A percentile compares a stretch with the other conserved stretches of the same genome.
phyloP scores from a whole-genome alignment of 306 rosid genomes.

The Sicyos baderoa region DNA sequence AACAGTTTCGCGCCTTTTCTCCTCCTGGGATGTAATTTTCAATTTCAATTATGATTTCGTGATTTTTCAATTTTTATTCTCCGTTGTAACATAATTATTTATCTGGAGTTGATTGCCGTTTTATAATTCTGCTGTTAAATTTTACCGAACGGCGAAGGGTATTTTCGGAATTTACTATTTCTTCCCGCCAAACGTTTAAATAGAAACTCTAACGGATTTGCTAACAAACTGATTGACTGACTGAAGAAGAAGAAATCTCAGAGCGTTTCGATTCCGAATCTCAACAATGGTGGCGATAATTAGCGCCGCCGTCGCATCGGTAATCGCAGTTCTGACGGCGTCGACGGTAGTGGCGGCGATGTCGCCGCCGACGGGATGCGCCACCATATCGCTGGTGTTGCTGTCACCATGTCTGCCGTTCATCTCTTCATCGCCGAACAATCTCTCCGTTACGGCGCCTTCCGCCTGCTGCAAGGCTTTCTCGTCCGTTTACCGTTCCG shows the following conservation, averaged over 20 bases:
- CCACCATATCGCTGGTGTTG: slow-evolving; percentile 39
- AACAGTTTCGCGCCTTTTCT: slow-evolving; percentile 34
- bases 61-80: neutral
- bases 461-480: slow-evolving; percentile 47
- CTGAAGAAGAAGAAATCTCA: slow-evolving; percentile 7
- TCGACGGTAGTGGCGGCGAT: slow-evolving; percentile 5
- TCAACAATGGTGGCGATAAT: slow-evolving; percentile 16
- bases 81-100: neutral
- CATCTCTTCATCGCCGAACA: slow-evolving; percentile 58
- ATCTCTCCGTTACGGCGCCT: slow-evolving; percentile 39
- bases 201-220: neutral
- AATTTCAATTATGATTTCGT: slow-evolving; percentile 26
- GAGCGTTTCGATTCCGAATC: neutral
- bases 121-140: neutral
- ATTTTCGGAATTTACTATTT: neutral
- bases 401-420: slow-evolving; percentile 56
- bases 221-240: neutral
- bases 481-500: slow-evolving; percentile 26
- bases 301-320: neutral
- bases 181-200: slow-evolving; percentile 1
- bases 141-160: neutral
- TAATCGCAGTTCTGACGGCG: slow-evolving; percentile 1
- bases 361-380: slow-evolving; percentile 17
- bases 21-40: slow-evolving; percentile 32
- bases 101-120: neutral